These are phyloP conservation scores for Crepidotus variabilis DNA, from an alignment of 768 basidiomycete species.

Conservation along the genomic window DNA sequence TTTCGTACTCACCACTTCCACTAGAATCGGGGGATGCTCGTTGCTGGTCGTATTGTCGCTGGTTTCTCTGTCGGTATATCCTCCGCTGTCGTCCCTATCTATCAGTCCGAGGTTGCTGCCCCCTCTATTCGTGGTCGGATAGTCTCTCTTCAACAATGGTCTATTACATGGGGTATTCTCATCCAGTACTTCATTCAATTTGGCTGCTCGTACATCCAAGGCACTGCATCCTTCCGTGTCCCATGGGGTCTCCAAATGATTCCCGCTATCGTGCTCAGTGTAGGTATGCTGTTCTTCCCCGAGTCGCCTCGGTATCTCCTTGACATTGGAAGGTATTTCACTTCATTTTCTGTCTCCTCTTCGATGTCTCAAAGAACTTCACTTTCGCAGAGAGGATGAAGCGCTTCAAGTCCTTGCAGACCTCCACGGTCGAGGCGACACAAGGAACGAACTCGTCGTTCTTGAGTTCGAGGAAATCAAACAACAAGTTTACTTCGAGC, in stretches of 20 bases:
- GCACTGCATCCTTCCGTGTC: slow-evolving; percentile 71
- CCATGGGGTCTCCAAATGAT: slow-evolving; percentile 82
- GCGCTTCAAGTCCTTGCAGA: slow-evolving; percentile 73
- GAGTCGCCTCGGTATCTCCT: slow-evolving; percentile 72
- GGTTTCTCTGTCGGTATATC: slow-evolving; percentile 67
- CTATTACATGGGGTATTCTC: slow-evolving; percentile 77
- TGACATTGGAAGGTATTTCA: slow-evolving; percentile 49
- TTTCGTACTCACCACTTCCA: not conserved
- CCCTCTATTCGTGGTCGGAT: slow-evolving; percentile 71
- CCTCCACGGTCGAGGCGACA: slow-evolving; percentile 64
- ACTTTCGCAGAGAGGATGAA: slow-evolving; percentile 42
- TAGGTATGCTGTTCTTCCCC: slow-evolving; percentile 67
- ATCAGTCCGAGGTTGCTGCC: slow-evolving; percentile 72
- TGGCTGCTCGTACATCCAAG: slow-evolving; percentile 70
- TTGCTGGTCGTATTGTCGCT: slow-evolving; percentile 63
- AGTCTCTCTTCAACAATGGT: slow-evolving; percentile 78
- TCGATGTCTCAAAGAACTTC: not conserved
- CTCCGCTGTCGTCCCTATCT: slow-evolving; percentile 66
- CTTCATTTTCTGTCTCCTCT: not conserved
- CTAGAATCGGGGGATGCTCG: slow-evolving; percentile 73
- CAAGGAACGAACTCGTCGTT: slow-evolving; percentile 54
- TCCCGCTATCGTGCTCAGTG: slow-evolving; percentile 63
- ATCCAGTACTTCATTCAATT: slow-evolving; percentile 76
- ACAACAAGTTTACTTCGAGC: slow-evolving; percentile 54
- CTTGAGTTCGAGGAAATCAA: slow-evolving; percentile 72